Evolutionary conservation across 2,329 filamentous ascomycete genomes (phyloP).

Genomic region (Epichloe glyceriae): DNA sequence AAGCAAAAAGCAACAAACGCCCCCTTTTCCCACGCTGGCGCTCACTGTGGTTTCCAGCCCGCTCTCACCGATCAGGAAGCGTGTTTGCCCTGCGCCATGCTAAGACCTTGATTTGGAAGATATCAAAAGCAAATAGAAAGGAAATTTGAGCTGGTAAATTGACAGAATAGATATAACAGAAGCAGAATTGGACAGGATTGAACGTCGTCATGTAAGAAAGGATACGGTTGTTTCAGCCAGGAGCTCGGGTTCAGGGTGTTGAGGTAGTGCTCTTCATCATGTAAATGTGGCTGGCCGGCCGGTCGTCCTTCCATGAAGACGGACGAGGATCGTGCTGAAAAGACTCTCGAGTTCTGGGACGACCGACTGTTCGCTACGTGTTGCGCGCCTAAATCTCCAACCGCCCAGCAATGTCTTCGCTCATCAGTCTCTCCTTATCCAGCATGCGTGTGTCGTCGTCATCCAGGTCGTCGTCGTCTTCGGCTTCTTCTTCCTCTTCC

Average conservation of each 20-base stretch:
- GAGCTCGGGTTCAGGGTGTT: background rate
- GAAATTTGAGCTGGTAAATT: too few relatives aligned
- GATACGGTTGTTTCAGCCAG: too few relatives aligned
- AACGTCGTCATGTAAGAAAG: too few relatives aligned
- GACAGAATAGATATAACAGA: background rate
- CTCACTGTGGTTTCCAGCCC: constrained; percentile 14
- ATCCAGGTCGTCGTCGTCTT: constrained; percentile 33
- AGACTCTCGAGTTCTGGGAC: background rate
- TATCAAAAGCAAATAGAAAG: too few relatives aligned
- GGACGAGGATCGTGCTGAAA: background rate
- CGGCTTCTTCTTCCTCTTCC: constrained; percentile 20
- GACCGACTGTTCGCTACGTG: background rate
- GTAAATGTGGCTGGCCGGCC: too few relatives aligned
- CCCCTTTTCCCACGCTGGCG: constrained; percentile 3
- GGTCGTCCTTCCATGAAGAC: background rate
- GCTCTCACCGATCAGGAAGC: constrained; percentile 26
- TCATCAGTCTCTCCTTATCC: constrained; percentile 41
- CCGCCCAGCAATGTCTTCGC: constrained; percentile 47
- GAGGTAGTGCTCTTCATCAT: too few relatives aligned
- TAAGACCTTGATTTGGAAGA: background rate
- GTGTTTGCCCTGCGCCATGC: constrained; percentile 15
- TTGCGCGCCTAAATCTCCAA: constrained; percentile 43
- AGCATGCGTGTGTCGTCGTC: constrained; percentile 27
- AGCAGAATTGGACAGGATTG: background rate
- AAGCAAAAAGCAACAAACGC: background rate